phyloP scores from a whole-genome alignment of 202 grass and related monocot species.

The Eragrostis tef region DNA sequence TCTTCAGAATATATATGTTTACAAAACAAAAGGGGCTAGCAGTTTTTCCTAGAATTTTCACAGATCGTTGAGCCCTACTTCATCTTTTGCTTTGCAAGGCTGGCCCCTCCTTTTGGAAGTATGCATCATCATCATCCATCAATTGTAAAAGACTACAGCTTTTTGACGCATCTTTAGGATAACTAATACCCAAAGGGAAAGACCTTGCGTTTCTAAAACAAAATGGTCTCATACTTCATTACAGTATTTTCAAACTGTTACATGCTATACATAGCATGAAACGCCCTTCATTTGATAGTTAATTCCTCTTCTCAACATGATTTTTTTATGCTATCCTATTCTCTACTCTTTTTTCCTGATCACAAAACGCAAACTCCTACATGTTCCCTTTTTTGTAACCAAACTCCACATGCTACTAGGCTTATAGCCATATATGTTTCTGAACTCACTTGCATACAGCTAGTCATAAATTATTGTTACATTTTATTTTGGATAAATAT shows the following conservation, averaged over 20 bases:
- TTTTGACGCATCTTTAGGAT: neutral
- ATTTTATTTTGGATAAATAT: neutral
- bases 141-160: neutral
- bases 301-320: neutral
- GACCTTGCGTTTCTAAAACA: neutral
- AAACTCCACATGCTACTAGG: neutral
- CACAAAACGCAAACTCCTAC: neutral
- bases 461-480: no score
- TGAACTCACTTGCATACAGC: neutral
- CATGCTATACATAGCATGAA: neutral
- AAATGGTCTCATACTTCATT: no score
- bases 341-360: neutral
- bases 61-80: neutral
- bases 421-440: neutral
- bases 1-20: neutral
- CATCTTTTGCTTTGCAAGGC: neutral
- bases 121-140: neutral
- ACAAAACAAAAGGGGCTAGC: neutral
- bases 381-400: neutral
- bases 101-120: conserved; percentile 1
- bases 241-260: no score
- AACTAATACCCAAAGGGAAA: neutral
- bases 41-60: neutral
- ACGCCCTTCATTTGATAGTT: neutral
- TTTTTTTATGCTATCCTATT: neutral